A percentile compares a stretch with the other conserved stretches of the same genome.
phyloP scores from a whole-genome alignment of 2,329 filamentous ascomycete species.

The Alternaria ethzedia region DNA sequence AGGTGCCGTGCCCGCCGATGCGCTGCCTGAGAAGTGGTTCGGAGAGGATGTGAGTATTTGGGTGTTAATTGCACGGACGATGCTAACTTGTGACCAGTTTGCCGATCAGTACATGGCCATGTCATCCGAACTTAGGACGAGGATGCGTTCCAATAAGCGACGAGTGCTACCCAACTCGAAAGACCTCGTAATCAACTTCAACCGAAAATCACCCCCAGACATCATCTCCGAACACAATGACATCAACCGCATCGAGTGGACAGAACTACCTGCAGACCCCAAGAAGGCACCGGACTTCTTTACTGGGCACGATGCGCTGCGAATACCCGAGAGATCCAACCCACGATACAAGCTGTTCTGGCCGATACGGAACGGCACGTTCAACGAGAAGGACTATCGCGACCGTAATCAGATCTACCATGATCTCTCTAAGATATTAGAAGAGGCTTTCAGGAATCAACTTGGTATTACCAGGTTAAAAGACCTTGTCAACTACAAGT shows the following conservation, averaged over 20 bases:
- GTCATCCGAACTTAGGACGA: conserved; percentile 83
- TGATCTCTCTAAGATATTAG: conserved; percentile 85
- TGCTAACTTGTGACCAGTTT: conserved; percentile 43
- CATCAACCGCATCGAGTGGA: conserved; percentile 93
- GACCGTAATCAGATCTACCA: conserved; percentile 81
- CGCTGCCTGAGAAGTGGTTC: conserved; percentile 77
- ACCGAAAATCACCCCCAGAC: conserved; percentile 81
- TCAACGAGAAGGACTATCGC: conserved; percentile 88
- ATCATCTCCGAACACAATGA: conserved; percentile 95
- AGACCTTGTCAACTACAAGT: conserved; percentile 89
- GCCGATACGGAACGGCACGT: conserved; percentile 84
- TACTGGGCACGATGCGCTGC: conserved; percentile 79
- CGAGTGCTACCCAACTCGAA: conserved; percentile 97
- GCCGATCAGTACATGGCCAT: conserved; percentile 75
- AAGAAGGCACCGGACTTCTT: conserved; percentile 75
- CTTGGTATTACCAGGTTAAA: conserved; percentile 78
- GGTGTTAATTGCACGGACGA: background rate
- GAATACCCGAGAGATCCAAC: conserved; percentile 86
- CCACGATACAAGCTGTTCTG: conserved; percentile 93
- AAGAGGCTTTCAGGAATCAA: conserved; percentile 85
- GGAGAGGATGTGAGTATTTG: conserved; percentile 71
- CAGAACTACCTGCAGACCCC: conserved; percentile 70
- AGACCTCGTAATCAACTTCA: conserved; percentile 93
- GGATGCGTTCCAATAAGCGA: conserved; percentile 92
- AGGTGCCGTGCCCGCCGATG: conserved; percentile 65